These are phyloP conservation scores for Lactifluus rugatus DNA, from an alignment of 768 basidiomycete species.

Conservation along the genomic window DNA sequence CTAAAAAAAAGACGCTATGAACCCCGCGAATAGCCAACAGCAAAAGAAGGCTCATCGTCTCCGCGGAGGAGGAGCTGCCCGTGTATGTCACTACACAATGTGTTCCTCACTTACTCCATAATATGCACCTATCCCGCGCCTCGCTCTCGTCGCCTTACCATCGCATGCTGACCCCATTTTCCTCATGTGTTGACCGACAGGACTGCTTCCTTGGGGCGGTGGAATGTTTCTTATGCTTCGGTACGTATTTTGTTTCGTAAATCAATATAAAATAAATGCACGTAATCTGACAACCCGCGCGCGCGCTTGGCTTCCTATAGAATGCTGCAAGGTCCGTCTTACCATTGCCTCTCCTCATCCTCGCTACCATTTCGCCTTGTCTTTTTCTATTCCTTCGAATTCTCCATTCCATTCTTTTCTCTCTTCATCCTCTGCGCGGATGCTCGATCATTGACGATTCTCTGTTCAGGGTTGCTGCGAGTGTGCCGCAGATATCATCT, in stretches of 20 bases:
- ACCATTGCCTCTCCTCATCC: neutral
- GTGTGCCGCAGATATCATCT: conserved; percentile 58
- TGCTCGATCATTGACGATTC: neutral
- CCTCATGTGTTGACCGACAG: conserved; percentile 26
- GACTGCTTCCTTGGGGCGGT: conserved; percentile 56
- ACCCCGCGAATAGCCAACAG: conserved; percentile 29
- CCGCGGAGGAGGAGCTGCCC: conserved; percentile 59
- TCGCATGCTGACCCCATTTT: neutral
- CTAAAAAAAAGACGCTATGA: conserved; percentile 35
- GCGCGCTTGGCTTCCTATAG: conserved; percentile 25
- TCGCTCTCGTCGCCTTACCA: neutral
- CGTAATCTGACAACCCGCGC: neutral
- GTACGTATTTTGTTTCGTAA: conserved; percentile 30
- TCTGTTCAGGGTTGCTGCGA: conserved; percentile 54
- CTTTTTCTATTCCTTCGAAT: neutral
- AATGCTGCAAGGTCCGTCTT: conserved; percentile 57
- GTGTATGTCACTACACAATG: neutral
- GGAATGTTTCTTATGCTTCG: conserved; percentile 66
- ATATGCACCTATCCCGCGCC: neutral
- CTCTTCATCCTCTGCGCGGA: neutral
- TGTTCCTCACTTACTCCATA: neutral
- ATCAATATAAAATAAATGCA: too few relatives aligned
- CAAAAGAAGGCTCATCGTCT: conserved; percentile 46
- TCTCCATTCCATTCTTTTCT: neutral
- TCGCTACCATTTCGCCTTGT: neutral